Base-by-base conservation (phyloP, 768 basidiomycete species). In the Agaricus blazei region DNA sequence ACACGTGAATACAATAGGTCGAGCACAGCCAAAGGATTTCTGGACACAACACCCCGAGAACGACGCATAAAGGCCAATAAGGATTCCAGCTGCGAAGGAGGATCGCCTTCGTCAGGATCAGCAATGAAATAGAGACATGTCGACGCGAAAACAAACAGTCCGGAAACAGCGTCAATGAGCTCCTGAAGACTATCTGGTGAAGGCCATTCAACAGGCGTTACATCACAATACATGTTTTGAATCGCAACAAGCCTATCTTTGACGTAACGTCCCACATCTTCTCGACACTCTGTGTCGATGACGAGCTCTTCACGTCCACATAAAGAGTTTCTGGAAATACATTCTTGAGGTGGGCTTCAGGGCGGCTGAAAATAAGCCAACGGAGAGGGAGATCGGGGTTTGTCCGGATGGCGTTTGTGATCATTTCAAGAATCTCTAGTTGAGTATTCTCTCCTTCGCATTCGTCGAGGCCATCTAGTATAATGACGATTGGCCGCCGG, bases 401-500 rank as follows among this genome's bases (percentile, higher is more conserved):
- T 1, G 8, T 28, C 5, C 36, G 42, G 14, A 44, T 28, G 12
- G 40, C n/a, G 2, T 52, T 42, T 2, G 31, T 42, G 14, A 52
- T 44, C 27, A 52, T n/a, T 9, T 42, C 19, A 26, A 50, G 15
- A 23, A 56, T 34, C 36, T 56, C 40, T 19, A 19, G 7, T 36
- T 56, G 55, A 12, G 40, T 8, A n/a, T 44, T 23, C 37, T 44
- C 26, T 14, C 48, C 54, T 8, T 42, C n/a, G 48, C 54, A 56
- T 24, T 56, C 54, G 23, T 56, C 48, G 4, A 56, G 31, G 14
- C 48, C 48, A 38, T 56, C 48, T 3, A 56, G 11, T 1, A 56
- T 34, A n/a, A 56, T 19, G 9, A 56, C 14, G n/a, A 44, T 9
- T 15, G 47, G 48, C 9, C 34, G 6, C 15, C 4, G 31, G 11